Conservation (phyloP, 208 protist species). For the Trypanosoma lewisi region DNA sequence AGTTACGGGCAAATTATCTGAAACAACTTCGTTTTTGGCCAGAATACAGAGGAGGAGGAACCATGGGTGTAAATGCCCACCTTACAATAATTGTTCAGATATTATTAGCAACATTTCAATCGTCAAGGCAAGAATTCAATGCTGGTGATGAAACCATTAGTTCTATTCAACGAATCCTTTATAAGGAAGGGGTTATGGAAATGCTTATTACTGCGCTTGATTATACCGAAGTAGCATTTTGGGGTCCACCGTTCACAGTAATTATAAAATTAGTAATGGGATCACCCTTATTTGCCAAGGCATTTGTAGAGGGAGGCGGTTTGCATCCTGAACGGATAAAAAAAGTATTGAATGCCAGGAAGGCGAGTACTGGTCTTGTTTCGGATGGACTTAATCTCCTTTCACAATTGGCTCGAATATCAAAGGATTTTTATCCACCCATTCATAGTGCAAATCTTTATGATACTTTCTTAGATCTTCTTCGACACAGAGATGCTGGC, state of each 20-base stretch:
- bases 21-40: conserved; percentile 81
- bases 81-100: conserved; percentile 82
- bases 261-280: conserved; percentile 81
- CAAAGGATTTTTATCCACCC: conserved; percentile 80
- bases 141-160: conserved; percentile 57
- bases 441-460: conserved; percentile 87
- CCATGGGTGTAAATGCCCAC: conserved; percentile 77
- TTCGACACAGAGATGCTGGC: conserved; percentile 69
- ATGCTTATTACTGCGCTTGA: conserved; percentile 78
- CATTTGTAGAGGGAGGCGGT: conserved; percentile 88
- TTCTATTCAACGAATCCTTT: conserved; percentile 64
- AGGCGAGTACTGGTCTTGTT: conserved; percentile 67
- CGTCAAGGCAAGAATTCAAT: conserved; percentile 34
- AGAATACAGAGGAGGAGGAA: conserved; percentile 73
- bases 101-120: conserved; percentile 56
- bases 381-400: conserved; percentile 89
- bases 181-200: conserved; percentile 79
- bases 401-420: conserved; percentile 88
- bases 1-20: conserved; percentile 70
- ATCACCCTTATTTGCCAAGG: conserved; percentile 70
- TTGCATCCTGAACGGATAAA: conserved; percentile 62
- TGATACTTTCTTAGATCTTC: conserved; percentile 50
- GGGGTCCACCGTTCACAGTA: conserved; percentile 78
- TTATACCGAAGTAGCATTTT: conserved; percentile 78
- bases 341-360: conserved; percentile 73